Evolutionary conservation across 2,329 filamentous ascomycete species (phyloP).

Genomic region (Bipolaris victoriae): DNA sequence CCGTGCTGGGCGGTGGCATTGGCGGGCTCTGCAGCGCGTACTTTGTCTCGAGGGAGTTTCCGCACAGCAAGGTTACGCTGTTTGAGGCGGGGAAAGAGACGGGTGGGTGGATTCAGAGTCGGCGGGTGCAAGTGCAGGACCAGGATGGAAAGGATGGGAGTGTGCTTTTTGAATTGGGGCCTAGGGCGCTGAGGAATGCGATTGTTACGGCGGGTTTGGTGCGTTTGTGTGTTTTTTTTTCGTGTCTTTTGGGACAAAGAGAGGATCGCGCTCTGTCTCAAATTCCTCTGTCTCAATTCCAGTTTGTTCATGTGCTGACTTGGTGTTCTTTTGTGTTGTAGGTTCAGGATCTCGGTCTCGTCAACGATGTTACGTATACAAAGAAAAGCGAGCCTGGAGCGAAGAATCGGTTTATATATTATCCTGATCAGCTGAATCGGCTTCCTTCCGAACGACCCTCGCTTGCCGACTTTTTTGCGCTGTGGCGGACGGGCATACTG

Average conservation of each 20-base stretch:
- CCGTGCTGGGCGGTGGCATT: conserved; percentile 61
- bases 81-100: conserved; percentile 74
- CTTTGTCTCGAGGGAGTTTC: conserved; percentile 73
- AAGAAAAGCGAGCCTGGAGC: conserved; percentile 59
- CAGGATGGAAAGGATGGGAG: conserved; percentile 44
- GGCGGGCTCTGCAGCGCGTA: conserved; percentile 63
- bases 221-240: conserved; percentile 32
- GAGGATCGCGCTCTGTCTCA: too few species aligned
- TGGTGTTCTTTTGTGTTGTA: conserved; percentile 41
- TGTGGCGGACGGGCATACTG: conserved; percentile 63
- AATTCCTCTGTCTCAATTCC: too few species aligned
- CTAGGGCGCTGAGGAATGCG: conserved; percentile 76
- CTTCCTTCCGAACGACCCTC: conserved; percentile 29
- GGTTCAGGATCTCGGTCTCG: conserved; percentile 64
- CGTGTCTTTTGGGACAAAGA: background rate
- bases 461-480: conserved; percentile 41
- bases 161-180: conserved; percentile 82
- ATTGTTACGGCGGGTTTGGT: conserved; percentile 75
- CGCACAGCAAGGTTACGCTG: conserved; percentile 74
- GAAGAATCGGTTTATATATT: conserved; percentile 80
- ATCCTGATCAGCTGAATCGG: conserved; percentile 77
- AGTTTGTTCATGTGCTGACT: conserved; percentile 13
- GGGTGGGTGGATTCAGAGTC: conserved; percentile 84
- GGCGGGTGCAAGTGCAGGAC: conserved; percentile 66
- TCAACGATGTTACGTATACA: conserved; percentile 63